Conservation (phyloP, 2,329 filamentous ascomycete species). For the Monilinia vaccinii-corymbosi region DNA sequence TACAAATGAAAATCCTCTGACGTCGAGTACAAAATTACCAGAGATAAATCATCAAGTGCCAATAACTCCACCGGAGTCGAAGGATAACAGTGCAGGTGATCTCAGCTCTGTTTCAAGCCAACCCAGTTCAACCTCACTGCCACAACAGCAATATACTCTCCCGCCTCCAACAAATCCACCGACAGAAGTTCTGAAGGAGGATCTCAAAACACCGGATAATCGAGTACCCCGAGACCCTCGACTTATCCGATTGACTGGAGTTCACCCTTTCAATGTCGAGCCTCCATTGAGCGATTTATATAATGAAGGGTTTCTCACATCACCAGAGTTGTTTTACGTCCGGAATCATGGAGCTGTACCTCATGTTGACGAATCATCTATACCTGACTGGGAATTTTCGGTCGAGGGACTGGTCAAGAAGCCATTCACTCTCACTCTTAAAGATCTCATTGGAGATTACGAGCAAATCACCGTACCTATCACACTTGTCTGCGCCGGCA, state of each 20-base stretch:
- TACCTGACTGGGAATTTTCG: constrained; percentile 71
- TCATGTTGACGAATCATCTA: constrained; percentile 59
- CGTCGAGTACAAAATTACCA: background rate
- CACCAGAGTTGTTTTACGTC: constrained; percentile 83
- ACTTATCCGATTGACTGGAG: constrained; percentile 76
- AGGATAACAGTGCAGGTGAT: constrained; percentile 21
- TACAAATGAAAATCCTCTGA: background rate
- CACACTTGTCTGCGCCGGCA: constrained; percentile 86
- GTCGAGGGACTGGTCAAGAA: constrained; percentile 78
- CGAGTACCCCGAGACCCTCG: constrained; percentile 74
- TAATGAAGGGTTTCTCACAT: constrained; percentile 75
- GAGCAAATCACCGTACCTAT: constrained; percentile 79
- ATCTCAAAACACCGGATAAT: constrained; percentile 73
- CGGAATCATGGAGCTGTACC: constrained; percentile 84
- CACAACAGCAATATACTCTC: constrained; percentile 38
- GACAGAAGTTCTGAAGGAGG: constrained; percentile 59
- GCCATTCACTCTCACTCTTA: constrained; percentile 62
- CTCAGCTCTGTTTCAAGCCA: constrained; percentile 15
- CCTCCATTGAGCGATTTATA: constrained; percentile 71
- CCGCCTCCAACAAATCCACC: constrained; percentile 53
- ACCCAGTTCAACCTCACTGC: constrained; percentile 12
- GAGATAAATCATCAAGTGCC: constrained; percentile 14
- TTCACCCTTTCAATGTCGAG: constrained; percentile 88
- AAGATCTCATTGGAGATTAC: constrained; percentile 63
- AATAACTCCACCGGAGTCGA: constrained; percentile 26